These are phyloP conservation scores for Raddia guianensis DNA, from an alignment of 176 grass and related monocot genomes.

Conservation along the genomic window DNA sequence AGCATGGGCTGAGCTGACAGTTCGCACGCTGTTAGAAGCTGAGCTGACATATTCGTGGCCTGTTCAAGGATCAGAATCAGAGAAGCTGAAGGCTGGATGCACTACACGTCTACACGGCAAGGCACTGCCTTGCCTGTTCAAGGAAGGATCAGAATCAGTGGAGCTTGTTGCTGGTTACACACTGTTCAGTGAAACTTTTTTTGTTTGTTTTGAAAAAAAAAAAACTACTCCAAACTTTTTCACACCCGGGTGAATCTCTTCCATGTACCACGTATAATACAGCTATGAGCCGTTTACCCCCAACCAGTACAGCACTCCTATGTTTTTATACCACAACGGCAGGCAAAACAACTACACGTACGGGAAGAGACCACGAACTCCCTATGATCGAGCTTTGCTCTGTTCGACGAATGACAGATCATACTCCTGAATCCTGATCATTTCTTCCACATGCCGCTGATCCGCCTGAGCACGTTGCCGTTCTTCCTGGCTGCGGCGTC, in stretches of 20 bases:
- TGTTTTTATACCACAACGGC: slow-evolving; percentile 52
- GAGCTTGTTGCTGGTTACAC: background rate
- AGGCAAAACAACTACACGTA: slow-evolving; percentile 49
- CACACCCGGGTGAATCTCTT: slow-evolving; percentile 35
- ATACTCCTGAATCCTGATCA: slow-evolving; percentile 5
- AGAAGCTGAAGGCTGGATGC: too few relatives aligned
- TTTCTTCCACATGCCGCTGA: slow-evolving; percentile 99
- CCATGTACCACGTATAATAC: slow-evolving; percentile 55
- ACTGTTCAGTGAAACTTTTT: too few relatives aligned
- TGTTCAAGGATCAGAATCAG: too few relatives aligned
- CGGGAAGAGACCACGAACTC: background rate
- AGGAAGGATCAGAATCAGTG: background rate
- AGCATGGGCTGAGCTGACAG: background rate
- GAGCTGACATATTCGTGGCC: too few relatives aligned
- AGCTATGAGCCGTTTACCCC: slow-evolving; percentile 42
- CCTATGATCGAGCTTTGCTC: background rate
- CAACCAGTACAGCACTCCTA: slow-evolving; percentile 45
- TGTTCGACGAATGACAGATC: too few relatives aligned
- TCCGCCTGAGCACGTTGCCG: slow-evolving; percentile 76
- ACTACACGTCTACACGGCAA: background rate
- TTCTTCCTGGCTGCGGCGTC: slow-evolving; percentile 77
- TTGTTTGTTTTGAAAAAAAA: background rate
- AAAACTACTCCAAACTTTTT: background rate
- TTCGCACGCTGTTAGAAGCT: too few relatives aligned
- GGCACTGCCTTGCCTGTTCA: background rate